Base-by-base conservation (phyloP, 805 yeast species). In the Ascoidea asiatica region DNA sequence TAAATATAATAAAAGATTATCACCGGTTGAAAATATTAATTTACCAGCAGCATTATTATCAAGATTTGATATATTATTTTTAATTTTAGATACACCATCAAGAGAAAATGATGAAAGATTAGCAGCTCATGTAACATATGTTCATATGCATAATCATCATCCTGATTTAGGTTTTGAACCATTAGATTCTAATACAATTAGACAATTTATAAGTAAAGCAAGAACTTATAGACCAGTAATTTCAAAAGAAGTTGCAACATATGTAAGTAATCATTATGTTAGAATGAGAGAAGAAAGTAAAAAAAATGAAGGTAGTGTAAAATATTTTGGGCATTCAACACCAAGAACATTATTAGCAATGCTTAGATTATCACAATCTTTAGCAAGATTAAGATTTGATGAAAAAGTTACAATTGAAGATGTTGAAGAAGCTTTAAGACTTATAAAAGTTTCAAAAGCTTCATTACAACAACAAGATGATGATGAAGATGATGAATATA, bases 1-100 rank as follows among this genome's bases (percentile, higher is more conserved):
- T 46, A 75, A 97, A 50, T 92, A 92, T 65, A 90, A 92, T 63
- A 84, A 95, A 36, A 73, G 77, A 50, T 64, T 90, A 46, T 83
- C 95, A 5, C 97, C 98, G 2, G 80, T 88, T 50, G 96, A 92
- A 56, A 92, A 92, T 63, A 90, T 92, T 61, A 92, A 92, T 57
- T 69, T 92, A 47, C 98, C 98, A 5, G 97, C 97, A 0, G 98
- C 98, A 0, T 70, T 92, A 53, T 69, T 92, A 43, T 90, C 97
- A 35, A 81, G 98, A 66, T 92, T 92, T 61, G 98, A 92, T 64
- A 72, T 92, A 42, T 65, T 92, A 64, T 92, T 82, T 61, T 69
- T 92, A 59, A 73, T 92, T 50, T 72, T 92, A 51, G 98, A 92
- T 66, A 74, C 75, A 51, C 95, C 97, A 38, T 68, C 74, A 19